Percentiles rank a stretch among this genome's conserved stretches.
These are phyloP conservation scores for Cryphonectria naterciae DNA, from an alignment of 2,329 filamentous ascomycete genomes.

Conservation along the genomic window DNA sequence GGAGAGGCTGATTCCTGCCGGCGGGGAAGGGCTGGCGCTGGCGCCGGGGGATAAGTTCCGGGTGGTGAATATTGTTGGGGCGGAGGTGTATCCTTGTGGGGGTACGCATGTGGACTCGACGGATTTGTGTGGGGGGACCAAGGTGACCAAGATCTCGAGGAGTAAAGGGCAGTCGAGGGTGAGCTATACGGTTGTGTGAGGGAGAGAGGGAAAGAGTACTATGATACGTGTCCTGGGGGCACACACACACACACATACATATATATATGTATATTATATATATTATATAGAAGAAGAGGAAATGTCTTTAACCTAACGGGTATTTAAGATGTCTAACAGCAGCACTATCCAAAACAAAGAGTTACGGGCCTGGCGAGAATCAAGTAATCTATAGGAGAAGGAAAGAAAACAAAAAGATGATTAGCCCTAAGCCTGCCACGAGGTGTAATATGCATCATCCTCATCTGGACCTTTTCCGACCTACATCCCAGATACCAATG, in stretches of 20 bases:
- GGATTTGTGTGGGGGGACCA: conserved; percentile 61
- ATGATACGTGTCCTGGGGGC: no score
- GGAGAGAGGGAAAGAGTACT: neutral
- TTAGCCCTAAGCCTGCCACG: neutral
- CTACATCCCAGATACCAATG: conserved; percentile 14
- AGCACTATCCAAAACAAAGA: neutral
- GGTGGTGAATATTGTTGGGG: conserved; percentile 70
- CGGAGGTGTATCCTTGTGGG: conserved; percentile 74
- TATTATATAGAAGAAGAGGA: no score
- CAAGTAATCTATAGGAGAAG: neutral
- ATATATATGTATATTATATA: no score
- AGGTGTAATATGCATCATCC: neutral
- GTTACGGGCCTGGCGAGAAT: neutral
- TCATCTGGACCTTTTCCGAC: neutral
- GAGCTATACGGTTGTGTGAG: conserved; percentile 41
- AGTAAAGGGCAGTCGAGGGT: conserved; percentile 67
- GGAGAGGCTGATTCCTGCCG: conserved; percentile 56
- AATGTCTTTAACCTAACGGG: neutral
- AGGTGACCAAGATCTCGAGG: conserved; percentile 69
- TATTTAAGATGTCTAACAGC: neutral
- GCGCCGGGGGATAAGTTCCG: conserved; percentile 60
- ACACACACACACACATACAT: no score
- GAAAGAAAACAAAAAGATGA: no score
- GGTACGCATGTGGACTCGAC: conserved; percentile 72
- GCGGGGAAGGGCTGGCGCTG: conserved; percentile 46